Conservation (phyloP, 768 basidiomycete genomes). For the Amanita subjunquillea region DNA sequence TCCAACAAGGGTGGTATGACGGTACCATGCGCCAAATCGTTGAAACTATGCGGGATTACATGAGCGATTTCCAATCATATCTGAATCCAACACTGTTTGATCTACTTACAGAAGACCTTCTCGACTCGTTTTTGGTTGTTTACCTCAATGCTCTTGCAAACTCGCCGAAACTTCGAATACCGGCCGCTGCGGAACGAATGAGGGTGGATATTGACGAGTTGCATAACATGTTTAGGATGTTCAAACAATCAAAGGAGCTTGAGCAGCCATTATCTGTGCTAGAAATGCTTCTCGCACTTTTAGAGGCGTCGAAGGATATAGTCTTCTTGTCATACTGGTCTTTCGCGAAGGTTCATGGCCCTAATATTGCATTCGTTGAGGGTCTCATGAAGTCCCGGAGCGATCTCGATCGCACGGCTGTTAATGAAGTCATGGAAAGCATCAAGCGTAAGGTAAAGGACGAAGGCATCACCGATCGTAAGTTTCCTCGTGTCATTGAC, state of each 20-base stretch:
- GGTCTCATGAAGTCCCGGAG: conserved; percentile 80
- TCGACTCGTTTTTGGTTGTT: conserved; percentile 81
- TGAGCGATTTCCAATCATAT: conserved; percentile 87
- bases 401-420: conserved; percentile 83
- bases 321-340: conserved; percentile 89
- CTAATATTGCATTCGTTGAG: conserved; percentile 87
- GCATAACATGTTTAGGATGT: conserved; percentile 71
- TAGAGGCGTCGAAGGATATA: conserved; percentile 82
- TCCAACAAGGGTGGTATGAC: conserved; percentile 86
- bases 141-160: conserved; percentile 86
- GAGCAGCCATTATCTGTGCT: conserved; percentile 79
- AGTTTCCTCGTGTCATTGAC: conserved; percentile 19
- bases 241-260: conserved; percentile 72
- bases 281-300: conserved; percentile 69
- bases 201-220: conserved; percentile 70
- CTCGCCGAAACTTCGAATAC: conserved; percentile 79
- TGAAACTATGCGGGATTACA: conserved; percentile 95
- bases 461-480: conserved; percentile 74
- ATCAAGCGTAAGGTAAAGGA: conserved; percentile 90
- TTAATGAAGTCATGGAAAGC: conserved; percentile 88
- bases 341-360: conserved; percentile 90
- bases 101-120: conserved; percentile 83
- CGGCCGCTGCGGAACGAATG: conserved; percentile 75
- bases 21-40: conserved; percentile 80
- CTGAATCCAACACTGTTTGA: conserved; percentile 89